Percentiles rank a stretch among this genome's conserved stretches.
Evolutionary conservation across 2,329 filamentous ascomycete species (phyloP).

Genomic region (Trichoderma sp.): DNA sequence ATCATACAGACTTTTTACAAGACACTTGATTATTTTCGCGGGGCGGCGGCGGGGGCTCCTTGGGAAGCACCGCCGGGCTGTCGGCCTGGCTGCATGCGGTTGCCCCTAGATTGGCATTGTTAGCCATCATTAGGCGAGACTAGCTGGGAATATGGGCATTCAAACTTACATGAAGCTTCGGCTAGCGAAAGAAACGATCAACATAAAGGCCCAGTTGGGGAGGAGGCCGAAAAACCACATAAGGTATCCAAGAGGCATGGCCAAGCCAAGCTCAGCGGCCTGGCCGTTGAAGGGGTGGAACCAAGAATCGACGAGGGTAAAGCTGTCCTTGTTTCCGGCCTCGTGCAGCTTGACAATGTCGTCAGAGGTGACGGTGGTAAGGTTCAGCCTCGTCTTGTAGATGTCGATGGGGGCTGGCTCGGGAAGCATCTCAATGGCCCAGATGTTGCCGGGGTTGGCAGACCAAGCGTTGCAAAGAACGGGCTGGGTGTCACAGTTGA

Average conservation of each 20-base stretch:
- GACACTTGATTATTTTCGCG: slow-evolving; percentile 10
- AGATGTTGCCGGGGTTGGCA: slow-evolving; percentile 65
- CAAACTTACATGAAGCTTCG: slow-evolving; percentile 73
- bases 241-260: slow-evolving; percentile 67
- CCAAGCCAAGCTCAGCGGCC: slow-evolving; percentile 64
- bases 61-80: slow-evolving; percentile 30
- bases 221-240: slow-evolving; percentile 69
- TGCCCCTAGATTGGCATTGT: slow-evolving; percentile 43
- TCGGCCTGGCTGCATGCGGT: slow-evolving; percentile 39
- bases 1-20: neutral
- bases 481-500: slow-evolving; percentile 76
- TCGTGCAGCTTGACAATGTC: slow-evolving; percentile 64
- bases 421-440: slow-evolving; percentile 70
- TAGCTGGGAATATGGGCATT: neutral
- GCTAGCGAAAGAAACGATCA: slow-evolving; percentile 72
- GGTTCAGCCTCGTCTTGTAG: slow-evolving; percentile 68
- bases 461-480: slow-evolving; percentile 78
- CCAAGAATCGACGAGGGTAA: slow-evolving; percentile 59
- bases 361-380: slow-evolving; percentile 67
- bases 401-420: slow-evolving; percentile 66
- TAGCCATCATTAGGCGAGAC: slow-evolving; percentile 4
- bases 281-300: slow-evolving; percentile 78
- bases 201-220: slow-evolving; percentile 79
- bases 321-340: slow-evolving; percentile 54
- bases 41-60: slow-evolving; percentile 15